Evolutionary conservation across 768 basidiomycete genomes (phyloP).

Genomic region (Pulveroboletus frians): DNA sequence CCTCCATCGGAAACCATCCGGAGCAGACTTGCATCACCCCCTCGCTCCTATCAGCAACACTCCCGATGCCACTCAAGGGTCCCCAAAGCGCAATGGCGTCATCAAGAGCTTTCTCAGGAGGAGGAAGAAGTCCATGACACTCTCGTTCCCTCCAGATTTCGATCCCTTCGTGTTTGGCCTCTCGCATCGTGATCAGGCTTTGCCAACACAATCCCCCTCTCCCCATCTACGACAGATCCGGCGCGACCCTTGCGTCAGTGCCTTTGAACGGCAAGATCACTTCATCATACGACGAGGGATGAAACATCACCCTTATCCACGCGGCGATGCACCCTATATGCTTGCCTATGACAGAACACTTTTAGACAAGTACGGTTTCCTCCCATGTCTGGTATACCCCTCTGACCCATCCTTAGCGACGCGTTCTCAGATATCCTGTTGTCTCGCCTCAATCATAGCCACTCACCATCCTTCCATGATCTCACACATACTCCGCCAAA

Average conservation of each 20-base stretch:
- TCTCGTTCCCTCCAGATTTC: not conserved
- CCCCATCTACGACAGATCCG: not conserved
- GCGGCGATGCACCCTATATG: constrained; percentile 53
- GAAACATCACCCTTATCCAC: constrained; percentile 52
- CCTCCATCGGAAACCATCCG: constrained; percentile 9
- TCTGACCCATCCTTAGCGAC: constrained; percentile 43
- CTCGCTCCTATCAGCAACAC: constrained; percentile 6
- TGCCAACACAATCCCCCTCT: not conserved
- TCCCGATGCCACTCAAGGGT: constrained; percentile 1
- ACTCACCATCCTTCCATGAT: constrained; percentile 58
- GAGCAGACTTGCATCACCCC: constrained; percentile 10
- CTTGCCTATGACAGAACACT: constrained; percentile 55
- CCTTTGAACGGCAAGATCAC: constrained; percentile 22
- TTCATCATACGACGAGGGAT: constrained; percentile 31
- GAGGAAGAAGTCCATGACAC: constrained; percentile 20
- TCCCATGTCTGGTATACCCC: constrained; percentile 2
- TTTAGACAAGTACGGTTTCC: constrained; percentile 50
- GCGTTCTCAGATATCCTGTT: constrained; percentile 50
- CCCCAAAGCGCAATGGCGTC: constrained; percentile 21
- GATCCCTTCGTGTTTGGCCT: constrained; percentile 7
- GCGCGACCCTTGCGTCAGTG: constrained; percentile 12
- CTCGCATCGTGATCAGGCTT: not conserved
- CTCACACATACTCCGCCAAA: constrained; percentile 45
- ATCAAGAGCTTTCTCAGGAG: constrained; percentile 17
- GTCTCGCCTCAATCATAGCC: constrained; percentile 47